Conservation (phyloP, 2,329 filamentous ascomycete species). For the Thielaviopsis musarum region DNA sequence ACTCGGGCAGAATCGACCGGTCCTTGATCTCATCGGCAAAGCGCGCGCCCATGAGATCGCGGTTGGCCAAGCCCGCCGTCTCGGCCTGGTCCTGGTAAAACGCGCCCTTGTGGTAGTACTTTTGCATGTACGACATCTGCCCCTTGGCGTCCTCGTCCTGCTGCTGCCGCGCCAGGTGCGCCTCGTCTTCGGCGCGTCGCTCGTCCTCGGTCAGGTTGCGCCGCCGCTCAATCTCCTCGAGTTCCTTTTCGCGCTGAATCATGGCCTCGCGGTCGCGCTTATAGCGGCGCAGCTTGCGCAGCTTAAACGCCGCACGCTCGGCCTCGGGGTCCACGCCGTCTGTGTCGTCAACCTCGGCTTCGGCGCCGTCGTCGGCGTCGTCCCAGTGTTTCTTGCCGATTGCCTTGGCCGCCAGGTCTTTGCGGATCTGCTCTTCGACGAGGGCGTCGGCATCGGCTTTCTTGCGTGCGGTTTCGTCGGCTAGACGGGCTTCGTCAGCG, state of each 20-base stretch:
- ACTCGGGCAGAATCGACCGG: constrained; percentile 70
- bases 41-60: constrained; percentile 71
- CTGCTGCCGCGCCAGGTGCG: constrained; percentile 58
- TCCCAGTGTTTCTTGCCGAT: constrained; percentile 79
- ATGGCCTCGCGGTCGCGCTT: constrained; percentile 76
- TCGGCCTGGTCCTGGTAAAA: constrained; percentile 78
- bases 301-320: constrained; percentile 82
- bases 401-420: constrained; percentile 57
- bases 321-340: constrained; percentile 76
- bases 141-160: constrained; percentile 64
- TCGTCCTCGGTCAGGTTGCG: constrained; percentile 77
- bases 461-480: constrained; percentile 42
- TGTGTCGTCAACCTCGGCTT: constrained; percentile 70
- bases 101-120: constrained; percentile 92
- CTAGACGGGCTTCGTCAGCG: constrained; percentile 20
- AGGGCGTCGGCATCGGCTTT: constrained; percentile 61
- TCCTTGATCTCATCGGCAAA: constrained; percentile 75
- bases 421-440: constrained; percentile 76
- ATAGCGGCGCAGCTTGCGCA: constrained; percentile 77
- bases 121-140: constrained; percentile 81
- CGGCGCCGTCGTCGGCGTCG: constrained; percentile 44
- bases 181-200: constrained; percentile 68
- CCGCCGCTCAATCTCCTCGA: constrained; percentile 76
- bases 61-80: constrained; percentile 55
- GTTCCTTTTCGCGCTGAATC: constrained; percentile 66